Conservation (phyloP, 805 yeast genomes). For the Cyberlindnera sargentensis region DNA sequence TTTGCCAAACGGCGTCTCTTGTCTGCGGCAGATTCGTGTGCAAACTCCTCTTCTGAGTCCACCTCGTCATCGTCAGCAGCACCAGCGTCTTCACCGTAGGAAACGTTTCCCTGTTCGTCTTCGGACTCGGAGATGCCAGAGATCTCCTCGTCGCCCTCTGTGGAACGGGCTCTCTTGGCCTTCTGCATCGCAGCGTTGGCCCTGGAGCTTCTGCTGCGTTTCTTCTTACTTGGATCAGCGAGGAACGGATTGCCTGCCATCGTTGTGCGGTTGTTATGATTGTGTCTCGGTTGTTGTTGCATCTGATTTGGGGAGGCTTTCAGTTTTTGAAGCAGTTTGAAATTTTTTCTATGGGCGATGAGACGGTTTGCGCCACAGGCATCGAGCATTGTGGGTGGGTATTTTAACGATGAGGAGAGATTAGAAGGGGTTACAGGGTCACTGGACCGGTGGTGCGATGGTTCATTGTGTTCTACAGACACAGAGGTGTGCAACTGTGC, state of each 20-base stretch:
- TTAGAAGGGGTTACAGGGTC: too few relatives aligned
- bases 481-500: background rate
- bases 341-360: constrained; percentile 2
- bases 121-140: constrained; percentile 45
- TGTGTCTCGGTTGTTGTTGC: background rate
- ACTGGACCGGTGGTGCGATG: too few relatives aligned
- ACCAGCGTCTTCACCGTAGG: constrained; percentile 24
- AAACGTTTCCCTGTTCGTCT: constrained; percentile 37
- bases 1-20: constrained; percentile 91
- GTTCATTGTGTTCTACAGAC: background rate
- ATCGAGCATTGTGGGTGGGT: too few relatives aligned
- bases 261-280: constrained; percentile 1
- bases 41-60: constrained; percentile 67
- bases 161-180: background rate
- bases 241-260: constrained; percentile 60
- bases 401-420: too few relatives aligned
- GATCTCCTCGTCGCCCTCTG: constrained; percentile 42
- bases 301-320: background rate
- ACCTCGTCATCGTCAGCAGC: constrained; percentile 31
- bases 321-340: background rate
- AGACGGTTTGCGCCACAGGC: constrained; percentile 2
- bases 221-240: constrained; percentile 44
- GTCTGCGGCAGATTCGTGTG: constrained; percentile 80
- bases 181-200: constrained; percentile 3
- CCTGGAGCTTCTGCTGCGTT: constrained; percentile 10